These are phyloP conservation scores for Metschnikowia borealis DNA, from an alignment of 805 yeast species.

Conservation along the genomic window DNA sequence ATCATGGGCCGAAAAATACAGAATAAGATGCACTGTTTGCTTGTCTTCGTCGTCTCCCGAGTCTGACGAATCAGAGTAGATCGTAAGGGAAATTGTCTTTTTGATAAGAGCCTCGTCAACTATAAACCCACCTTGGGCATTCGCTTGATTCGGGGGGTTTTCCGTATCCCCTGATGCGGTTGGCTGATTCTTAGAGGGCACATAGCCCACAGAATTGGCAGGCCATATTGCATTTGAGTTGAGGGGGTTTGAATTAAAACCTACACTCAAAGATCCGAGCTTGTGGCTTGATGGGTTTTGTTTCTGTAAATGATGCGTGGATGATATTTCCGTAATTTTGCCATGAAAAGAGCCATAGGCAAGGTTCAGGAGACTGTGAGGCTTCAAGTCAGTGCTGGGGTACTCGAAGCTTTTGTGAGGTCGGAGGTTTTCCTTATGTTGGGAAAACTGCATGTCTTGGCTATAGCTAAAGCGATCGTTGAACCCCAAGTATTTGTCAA, in stretches of 20 bases:
- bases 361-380: background rate
- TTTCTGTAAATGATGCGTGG: background rate
- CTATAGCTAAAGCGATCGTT: background rate
- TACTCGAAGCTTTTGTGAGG: background rate
- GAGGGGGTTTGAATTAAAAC: background rate
- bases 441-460: background rate
- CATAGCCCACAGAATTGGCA: background rate
- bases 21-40: conserved; percentile 66
- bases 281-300: background rate
- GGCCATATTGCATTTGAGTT: background rate
- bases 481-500: background rate
- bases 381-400: background rate
- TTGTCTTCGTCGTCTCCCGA: conserved; percentile 23
- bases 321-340: background rate
- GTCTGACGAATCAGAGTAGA: conserved; percentile 19
- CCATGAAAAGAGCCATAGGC: background rate
- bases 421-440: background rate
- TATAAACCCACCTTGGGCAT: background rate
- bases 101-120: conserved; percentile 60
- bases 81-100: conserved; percentile 71
- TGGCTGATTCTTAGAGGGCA: background rate
- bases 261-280: background rate
- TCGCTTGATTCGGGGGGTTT: background rate
- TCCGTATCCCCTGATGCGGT: background rate
- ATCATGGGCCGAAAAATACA: conserved; percentile 76